phyloP scores from a whole-genome alignment of 805 yeast species.

The Ogataea philodendri region DNA sequence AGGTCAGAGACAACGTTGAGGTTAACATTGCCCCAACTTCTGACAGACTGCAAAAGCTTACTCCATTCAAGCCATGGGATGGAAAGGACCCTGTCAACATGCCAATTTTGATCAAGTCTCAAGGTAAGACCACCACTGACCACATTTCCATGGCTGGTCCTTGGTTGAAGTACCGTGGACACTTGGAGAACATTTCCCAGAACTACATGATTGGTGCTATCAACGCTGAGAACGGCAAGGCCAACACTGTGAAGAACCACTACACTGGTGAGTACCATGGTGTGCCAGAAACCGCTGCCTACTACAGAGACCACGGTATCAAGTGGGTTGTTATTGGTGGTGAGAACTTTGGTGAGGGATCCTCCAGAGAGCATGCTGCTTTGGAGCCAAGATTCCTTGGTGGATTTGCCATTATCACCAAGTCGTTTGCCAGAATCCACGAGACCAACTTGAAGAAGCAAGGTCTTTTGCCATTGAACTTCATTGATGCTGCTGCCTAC shows the following conservation, averaged over 20 bases:
- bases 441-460: conserved; percentile 99
- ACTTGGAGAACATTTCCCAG: conserved; percentile 96
- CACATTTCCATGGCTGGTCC: conserved; percentile 99
- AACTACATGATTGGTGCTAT: conserved; percentile 99
- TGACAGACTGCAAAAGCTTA: conserved; percentile 92
- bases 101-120: conserved; percentile 94
- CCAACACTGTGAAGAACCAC: conserved; percentile 84
- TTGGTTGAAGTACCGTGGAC: conserved; percentile 99
- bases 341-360: conserved; percentile 99
- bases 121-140: conserved; percentile 98
- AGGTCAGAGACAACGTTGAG: conserved; percentile 68
- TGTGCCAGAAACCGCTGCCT: conserved; percentile 95
- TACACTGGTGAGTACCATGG: conserved; percentile 90
- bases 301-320: conserved; percentile 89
- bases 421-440: conserved; percentile 98
- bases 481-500: conserved; percentile 83
- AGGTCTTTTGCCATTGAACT: conserved; percentile 97
- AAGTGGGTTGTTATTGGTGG: conserved; percentile 98
- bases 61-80: conserved; percentile 94
- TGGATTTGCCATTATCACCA: conserved; percentile 96
- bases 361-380: conserved; percentile 99
- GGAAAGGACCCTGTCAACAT: conserved; percentile 87
- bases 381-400: conserved; percentile 99
- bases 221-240: conserved; percentile 94
- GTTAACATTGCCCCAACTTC: conserved; percentile 85